Percentiles rank a stretch among this genome's conserved stretches.
Evolutionary conservation across 2,329 filamentous ascomycete species (phyloP).

Genomic region (Fusarium sterilihyphosum): DNA sequence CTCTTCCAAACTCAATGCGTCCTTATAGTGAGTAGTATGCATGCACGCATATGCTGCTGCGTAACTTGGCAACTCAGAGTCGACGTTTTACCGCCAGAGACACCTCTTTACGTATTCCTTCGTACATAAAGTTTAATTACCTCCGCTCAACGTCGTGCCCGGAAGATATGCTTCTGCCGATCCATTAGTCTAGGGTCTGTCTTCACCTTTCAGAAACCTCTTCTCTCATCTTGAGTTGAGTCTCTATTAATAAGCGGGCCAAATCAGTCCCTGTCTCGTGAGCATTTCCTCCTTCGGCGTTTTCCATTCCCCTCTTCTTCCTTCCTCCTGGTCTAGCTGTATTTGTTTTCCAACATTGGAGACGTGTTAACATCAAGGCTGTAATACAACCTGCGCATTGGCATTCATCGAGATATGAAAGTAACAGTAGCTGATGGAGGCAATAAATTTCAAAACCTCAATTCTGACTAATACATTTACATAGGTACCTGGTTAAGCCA

Average conservation of each 20-base stretch:
- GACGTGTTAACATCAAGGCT: not conserved
- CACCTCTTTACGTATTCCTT: not conserved
- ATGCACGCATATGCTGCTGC: not conserved
- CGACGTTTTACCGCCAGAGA: not conserved
- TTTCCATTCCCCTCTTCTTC: not conserved
- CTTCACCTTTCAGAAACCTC: not conserved
- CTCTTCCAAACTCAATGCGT: constrained; percentile 14
- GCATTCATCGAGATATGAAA: not conserved
- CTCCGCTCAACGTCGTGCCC: not conserved
- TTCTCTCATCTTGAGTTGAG: not conserved
- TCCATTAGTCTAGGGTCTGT: constrained; percentile 1
- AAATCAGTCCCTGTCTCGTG: constrained; percentile 1
- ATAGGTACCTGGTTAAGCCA: not conserved
- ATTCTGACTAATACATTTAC: not conserved
- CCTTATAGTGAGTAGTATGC: not conserved
- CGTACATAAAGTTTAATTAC: constrained; percentile 2
- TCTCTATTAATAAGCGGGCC: not conserved
- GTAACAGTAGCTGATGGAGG: not conserved
- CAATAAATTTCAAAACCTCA: not conserved
- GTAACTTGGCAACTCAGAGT: not conserved
- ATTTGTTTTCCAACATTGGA: not conserved
- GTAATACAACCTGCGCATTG: not conserved
- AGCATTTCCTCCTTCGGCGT: not conserved
- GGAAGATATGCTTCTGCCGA: constrained; percentile 18
- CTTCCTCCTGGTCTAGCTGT: not conserved